phyloP scores from a whole-genome alignment of 1,284 basidiomycete species.

The Testicularia cyperi region DNA sequence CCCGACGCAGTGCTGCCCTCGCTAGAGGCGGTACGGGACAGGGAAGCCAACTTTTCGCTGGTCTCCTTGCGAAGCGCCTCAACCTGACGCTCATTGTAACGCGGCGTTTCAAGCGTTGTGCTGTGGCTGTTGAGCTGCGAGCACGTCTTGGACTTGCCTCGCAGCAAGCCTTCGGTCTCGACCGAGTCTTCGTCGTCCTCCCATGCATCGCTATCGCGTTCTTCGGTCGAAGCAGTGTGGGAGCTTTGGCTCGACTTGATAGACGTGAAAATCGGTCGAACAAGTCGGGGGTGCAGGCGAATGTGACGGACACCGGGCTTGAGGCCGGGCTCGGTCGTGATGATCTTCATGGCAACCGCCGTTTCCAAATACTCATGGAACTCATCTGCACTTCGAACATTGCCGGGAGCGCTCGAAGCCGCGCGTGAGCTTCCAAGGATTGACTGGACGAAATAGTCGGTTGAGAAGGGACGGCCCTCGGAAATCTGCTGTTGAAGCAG shows the following conservation, averaged over 20 bases:
- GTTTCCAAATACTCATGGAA: constrained; percentile 29
- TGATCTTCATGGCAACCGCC: constrained; percentile 30
- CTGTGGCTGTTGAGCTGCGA: constrained; percentile 3
- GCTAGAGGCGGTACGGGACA: constrained; percentile 12
- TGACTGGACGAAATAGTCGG: constrained; percentile 37
- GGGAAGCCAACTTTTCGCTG: constrained; percentile 14
- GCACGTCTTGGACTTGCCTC: constrained; percentile 2
- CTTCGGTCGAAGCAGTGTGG: background rate
- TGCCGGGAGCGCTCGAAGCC: constrained; percentile 7
- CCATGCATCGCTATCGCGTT: constrained; percentile 9
- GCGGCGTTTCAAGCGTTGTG: background rate
- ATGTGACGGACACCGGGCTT: constrained; percentile 28
- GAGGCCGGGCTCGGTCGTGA: constrained; percentile 37
- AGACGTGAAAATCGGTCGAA: no score
- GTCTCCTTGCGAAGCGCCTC: constrained; percentile 15
- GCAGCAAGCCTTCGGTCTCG: background rate
- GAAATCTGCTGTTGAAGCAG: constrained; percentile 31
- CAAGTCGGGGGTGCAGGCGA: constrained; percentile 22
- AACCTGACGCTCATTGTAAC: background rate
- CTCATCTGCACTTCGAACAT: constrained; percentile 10
- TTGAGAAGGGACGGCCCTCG: constrained; percentile 35
- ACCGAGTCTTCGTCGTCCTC: constrained; percentile 6
- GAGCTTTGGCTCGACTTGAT: no score
- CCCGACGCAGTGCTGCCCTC: constrained; percentile 18
- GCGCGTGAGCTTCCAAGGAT: constrained; percentile 14